These are phyloP conservation scores for Dipteronia sinensis DNA, from an alignment of 345 rosid species.

Conservation along the genomic window DNA sequence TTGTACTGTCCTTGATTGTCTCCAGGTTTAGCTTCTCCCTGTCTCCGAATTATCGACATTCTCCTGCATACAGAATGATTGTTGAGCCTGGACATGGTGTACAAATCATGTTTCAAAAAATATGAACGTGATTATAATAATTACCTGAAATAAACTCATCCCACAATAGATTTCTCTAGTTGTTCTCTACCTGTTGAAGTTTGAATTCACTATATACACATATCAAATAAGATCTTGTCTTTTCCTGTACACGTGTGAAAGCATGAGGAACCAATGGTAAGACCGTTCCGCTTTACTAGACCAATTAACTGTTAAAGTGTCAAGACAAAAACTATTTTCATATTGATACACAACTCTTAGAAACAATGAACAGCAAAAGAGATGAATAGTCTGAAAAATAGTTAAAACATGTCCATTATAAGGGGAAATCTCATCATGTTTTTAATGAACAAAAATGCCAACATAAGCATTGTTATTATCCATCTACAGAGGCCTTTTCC, in stretches of 20 bases:
- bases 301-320: not conserved
- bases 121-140: not conserved
- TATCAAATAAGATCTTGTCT: not conserved
- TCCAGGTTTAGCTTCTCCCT: constrained; percentile 64
- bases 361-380: not conserved
- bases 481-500: not conserved
- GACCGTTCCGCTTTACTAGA: not conserved
- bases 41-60: constrained; percentile 64
- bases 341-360: not conserved
- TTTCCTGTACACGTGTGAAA: too few species aligned
- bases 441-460: not conserved
- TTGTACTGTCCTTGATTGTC: constrained; percentile 58
- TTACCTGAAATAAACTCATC: constrained; percentile 4
- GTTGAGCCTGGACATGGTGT: constrained; percentile 78
- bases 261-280: too few species aligned
- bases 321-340: not conserved
- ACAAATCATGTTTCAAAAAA: constrained; percentile 40
- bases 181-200: not conserved
- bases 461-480: not conserved
- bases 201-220: not conserved
- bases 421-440: not conserved
- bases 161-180: not conserved
- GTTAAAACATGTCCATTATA: not conserved
- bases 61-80: constrained; percentile 68
- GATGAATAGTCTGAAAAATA: not conserved